These are phyloP conservation scores for Polygonum maritimum DNA, from an alignment of 148 eudicot genomes.

Conservation along the genomic window DNA sequence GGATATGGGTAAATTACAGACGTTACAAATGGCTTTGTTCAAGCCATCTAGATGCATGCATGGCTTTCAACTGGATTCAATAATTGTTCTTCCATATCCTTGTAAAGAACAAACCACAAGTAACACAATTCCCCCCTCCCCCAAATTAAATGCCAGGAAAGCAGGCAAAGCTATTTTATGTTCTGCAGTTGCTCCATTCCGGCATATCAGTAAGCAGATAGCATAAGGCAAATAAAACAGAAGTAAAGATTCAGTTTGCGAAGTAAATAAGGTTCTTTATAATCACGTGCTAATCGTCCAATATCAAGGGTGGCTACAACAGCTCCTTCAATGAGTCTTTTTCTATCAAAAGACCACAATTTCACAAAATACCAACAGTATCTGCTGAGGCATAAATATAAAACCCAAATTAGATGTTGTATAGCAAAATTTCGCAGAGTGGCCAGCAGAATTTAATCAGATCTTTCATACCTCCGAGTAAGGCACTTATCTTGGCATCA, in stretches of 20 bases:
- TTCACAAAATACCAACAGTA: neutral
- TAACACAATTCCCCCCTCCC: neutral
- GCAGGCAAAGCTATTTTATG: neutral
- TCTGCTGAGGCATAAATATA: neutral
- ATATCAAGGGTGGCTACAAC: neutral
- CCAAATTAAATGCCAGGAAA: neutral
- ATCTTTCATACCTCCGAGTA: neutral
- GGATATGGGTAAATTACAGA: too few species aligned
- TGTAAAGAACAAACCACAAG: neutral
- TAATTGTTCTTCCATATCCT: too few species aligned
- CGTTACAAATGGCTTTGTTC: too few species aligned
- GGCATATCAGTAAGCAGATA: neutral
- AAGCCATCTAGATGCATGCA: too few species aligned
- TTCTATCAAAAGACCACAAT: neutral
- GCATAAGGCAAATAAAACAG: neutral
- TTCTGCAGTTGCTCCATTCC: neutral
- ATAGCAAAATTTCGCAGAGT: neutral
- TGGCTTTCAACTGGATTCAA: too few species aligned
- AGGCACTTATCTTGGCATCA: neutral
- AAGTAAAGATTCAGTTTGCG: neutral
- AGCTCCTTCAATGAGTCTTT: neutral
- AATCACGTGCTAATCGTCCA: neutral
- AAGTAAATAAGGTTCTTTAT: neutral
- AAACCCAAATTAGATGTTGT: neutral
- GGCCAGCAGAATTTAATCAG: neutral